Evolutionary conservation across 345 rosid species (phyloP), one percentile per base, ranked within the genome.

Genomic region (Hypericum perforatum): DNA sequence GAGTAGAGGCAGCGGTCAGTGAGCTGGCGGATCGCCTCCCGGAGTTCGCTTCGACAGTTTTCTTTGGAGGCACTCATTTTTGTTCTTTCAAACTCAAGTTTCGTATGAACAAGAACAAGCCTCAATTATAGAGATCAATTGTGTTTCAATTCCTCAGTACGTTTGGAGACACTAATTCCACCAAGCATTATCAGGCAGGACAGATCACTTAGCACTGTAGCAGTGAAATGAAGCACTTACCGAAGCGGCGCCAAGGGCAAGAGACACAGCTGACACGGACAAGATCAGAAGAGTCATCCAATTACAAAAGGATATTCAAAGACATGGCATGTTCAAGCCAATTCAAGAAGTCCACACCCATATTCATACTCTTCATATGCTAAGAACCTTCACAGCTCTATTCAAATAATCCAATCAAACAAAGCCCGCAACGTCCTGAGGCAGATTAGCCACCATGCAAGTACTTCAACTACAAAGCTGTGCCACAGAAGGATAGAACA

Each of bases 1-100:
- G 90, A 78, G 81, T 83, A 79, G 58, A 92, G 85, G 59, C 96
- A 76, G 7, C 98, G 94, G 51, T 92, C 89, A 44, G 71, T 76
- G 63, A 92, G 87, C 65, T 88, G 98, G 51, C 81, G 78, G 56
- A 84, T 72, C 41, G 97, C 97, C 43, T 77, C 61, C 47, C 95
- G 81, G 15, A 85, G 86, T 65, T 92, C 97, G 55, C 29, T 75
- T 58, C 97, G 77, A 67, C 91, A 92, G 61, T 22, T 80, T 49
- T 88, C 98, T 66, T 82, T 92, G 5, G 94, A 76, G 32, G 32
- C 4, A 4, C 32, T 22, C 32, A 22, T 22, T n/a, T n/a, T n/a
- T n/a, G n/a, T n/a, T n/a, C n/a, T 22, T 22, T 1, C 32, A 22
- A 50, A 48, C 45, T 49, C 11, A 29, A n/a, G n/a, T n/a, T n/a